Base-by-base conservation (phyloP, 306 rosid genomes). In the Vigna nakashimae region DNA sequence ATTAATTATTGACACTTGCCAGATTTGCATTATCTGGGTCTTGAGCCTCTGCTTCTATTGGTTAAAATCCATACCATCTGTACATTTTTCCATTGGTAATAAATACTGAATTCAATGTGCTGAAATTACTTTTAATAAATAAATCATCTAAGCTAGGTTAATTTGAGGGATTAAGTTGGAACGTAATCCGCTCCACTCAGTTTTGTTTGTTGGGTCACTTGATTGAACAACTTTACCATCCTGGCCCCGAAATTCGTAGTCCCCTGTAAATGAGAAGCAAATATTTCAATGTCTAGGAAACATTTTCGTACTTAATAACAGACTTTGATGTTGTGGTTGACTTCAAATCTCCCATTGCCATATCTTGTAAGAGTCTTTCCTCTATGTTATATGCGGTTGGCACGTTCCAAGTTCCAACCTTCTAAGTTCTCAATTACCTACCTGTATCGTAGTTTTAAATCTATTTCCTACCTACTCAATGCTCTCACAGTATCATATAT, bases 401-500 rank as follows among this genome's bases (percentile, higher is more conserved):
- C 34, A 30, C 34, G 4, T 67, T 58, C 75, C 75, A 77, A 74
- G 75, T 65, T 65, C 32, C 73, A 65, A 75, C 40, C 26, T 64
- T 64, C 28, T 17, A 51, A 40, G 65, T 22, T 9, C n/a, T 49
- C 20, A 4, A 7, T 14, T 53, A 42, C 81, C 81, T 24, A 20
- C 49, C 63, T 24, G 28, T 24, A 24, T 24, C 28, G 2, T 24
- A 24, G 28, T 24, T 2, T 24, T 1, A 24, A 24, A 24, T 24
- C 2, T 24, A 24, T 24, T 24, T 24, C 28, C 28, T 24, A 24
- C 28, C 2, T 24, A 24, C 28, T 24, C 28, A 24, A 34, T 63
- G 24, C 12, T n/a, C 38, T 38, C 45, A 51, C 8, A 15, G 22
- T 38, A 32, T 12, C 38, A 49, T 34, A 18, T 51, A 30, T 62